Evolutionary conservation across 2,329 filamentous ascomycete genomes (phyloP), one percentile per base, ranked within the genome.

Genomic region (Didymosphaeria variabile): DNA sequence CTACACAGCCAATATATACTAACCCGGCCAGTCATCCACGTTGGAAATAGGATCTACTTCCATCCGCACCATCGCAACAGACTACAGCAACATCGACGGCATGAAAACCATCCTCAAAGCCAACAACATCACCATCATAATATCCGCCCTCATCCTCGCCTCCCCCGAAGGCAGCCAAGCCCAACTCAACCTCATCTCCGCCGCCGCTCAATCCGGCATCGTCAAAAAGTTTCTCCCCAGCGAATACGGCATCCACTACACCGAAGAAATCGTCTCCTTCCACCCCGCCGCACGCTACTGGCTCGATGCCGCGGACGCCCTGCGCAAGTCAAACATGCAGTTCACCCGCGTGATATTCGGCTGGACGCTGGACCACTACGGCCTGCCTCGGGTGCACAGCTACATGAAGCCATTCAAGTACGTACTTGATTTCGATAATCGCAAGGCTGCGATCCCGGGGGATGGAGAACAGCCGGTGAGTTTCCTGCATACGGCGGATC

Each of bases 301-400:
- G 55, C 45, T 62, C n/a, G 61, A 63, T 17, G 63, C 65, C 23
- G 55, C 55, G 2, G 64, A 65, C 15, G 52, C 49, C 12, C 62
- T 74, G 2, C 61, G 64, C 3, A 57, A 55, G 4, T 64, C 67
- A 1, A 38, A 67, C 29, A 59, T 77, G 10, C 61, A 71, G 57
- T 77, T 65, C 59, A 74, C 72, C 1, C 60, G 59, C 13, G 49
- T 77, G 15, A 58, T 66, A 10, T 66, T 71, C 26, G 73, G 72
- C 5, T 66, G 65, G 49, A 67, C 74, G n/a, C 50, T 75, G 2
- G 75, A 77, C 21, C 72, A 72, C 60, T 72, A 65, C 49, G 74
- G 69, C 2, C 55, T 69, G 49, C 74, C 75, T n/a, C 58, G 68
- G 32, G 51, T 62, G 50, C 61, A 67, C 31, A 65, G 60, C 12